These are phyloP conservation scores for Colletotrichum destructivum DNA, from an alignment of 2,329 filamentous ascomycete species.

Conservation along the genomic window DNA sequence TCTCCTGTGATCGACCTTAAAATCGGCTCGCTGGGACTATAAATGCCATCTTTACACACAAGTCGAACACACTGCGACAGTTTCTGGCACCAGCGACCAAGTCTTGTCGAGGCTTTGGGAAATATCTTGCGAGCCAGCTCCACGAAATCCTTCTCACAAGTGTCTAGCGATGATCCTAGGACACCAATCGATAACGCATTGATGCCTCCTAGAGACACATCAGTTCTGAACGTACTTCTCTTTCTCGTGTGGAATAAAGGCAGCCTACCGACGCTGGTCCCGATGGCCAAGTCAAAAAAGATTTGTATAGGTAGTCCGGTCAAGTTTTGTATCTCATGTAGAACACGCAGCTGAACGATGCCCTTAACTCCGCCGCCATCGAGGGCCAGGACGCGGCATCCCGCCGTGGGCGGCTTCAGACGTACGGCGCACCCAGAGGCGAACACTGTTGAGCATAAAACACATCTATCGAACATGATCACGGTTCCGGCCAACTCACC, in stretches of 20 bases:
- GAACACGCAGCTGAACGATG: slow-evolving; percentile 48
- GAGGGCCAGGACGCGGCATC: slow-evolving; percentile 21
- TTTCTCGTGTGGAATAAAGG: background rate
- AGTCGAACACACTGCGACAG: background rate
- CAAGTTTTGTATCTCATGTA: slow-evolving; percentile 47
- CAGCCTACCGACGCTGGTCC: slow-evolving; percentile 13
- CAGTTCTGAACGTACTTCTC: background rate
- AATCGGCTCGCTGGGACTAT: slow-evolving; percentile 4
- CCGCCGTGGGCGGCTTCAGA: slow-evolving; percentile 13
- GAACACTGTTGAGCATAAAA: slow-evolving; percentile 1
- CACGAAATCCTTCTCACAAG: slow-evolving; percentile 4
- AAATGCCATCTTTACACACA: slow-evolving; percentile 13
- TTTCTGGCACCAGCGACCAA: slow-evolving; percentile 1
- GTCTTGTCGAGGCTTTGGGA: background rate
- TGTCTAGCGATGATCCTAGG: slow-evolving; percentile 1
- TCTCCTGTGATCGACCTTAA: background rate
- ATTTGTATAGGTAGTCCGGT: slow-evolving; percentile 34
- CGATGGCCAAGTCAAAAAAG: slow-evolving; percentile 10
- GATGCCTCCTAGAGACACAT: slow-evolving; percentile 4
- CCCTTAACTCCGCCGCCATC: slow-evolving; percentile 51
- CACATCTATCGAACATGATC: background rate
- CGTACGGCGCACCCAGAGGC: slow-evolving; percentile 10
- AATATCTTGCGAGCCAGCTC: slow-evolving; percentile 9
- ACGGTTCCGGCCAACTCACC: background rate
- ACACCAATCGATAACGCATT: slow-evolving; percentile 16